Base-by-base conservation (phyloP, 768 basidiomycete genomes). In the Auriscalpium vulgare region DNA sequence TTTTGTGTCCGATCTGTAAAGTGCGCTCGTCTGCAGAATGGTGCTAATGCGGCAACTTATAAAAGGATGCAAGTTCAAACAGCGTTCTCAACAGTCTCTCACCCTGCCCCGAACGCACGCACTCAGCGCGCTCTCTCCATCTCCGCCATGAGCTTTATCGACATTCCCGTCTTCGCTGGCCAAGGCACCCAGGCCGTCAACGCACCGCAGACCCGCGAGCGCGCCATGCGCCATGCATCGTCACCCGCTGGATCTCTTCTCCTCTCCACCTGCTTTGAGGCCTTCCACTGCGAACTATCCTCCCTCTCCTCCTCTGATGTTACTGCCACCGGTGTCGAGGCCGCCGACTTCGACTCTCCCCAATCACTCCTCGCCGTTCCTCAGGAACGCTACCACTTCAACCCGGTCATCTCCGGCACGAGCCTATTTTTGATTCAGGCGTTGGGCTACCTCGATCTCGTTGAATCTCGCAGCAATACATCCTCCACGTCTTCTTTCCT, bases 161-260 rank as follows among this genome's bases (percentile, higher is more conserved):
- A 72, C 56, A 61, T 84, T 47, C 83, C 79, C 4, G 66, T 82
- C 16, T 85, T 85, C 60, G 72, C 78, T 46, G 82, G 83, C 7
- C 83, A 85, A 62, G 83, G 80, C 3, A 73, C 76, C 3, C 50
- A 71, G 10, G 66, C 67, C 11, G 58, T 70, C 21, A 71, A 69
- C 48, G 58, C 72, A 29, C 53, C 59, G 14, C 64, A 67, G 36
- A 69, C 71, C 14, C 67, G 67, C 8, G 67, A 71, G 23, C 74
- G 74, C 62, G 75, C 76, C 7, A 54, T 76, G 17, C 66, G 61
- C 35, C 78, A 79, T 58, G 74, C 76, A 16, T 65, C 68, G 29
- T 73, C 75, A 11, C 66, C 75, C 4, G 63, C 68, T 2, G 79
- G 76, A 2, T 63, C 69, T 10, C 62, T 78, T 37, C 69, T 85